Conservation (phyloP, 306 rosid genomes). For the Acmispon strigosus region DNA sequence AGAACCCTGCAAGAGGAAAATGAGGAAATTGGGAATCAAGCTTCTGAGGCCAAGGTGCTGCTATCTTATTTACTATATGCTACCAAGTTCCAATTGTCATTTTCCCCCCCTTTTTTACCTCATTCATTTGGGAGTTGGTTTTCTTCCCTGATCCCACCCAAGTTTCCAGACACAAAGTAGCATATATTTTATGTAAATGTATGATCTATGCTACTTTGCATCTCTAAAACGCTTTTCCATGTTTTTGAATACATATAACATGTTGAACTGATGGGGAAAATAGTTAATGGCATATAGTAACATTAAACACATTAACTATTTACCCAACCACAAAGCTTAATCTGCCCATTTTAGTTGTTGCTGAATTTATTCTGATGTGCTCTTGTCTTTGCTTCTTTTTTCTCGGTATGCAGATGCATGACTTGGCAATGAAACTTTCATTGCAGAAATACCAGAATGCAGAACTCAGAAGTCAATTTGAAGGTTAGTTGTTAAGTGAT, state of each 20-base stretch:
- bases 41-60: conserved; percentile 91
- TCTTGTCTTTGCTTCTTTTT: neutral
- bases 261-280: neutral
- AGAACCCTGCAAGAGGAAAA: conserved; percentile 95
- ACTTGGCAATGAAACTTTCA: conserved; percentile 72
- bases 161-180: neutral
- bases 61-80: neutral
- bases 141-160: neutral
- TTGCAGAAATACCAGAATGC: conserved; percentile 77
- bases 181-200: no score
- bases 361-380: neutral
- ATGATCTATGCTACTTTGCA: neutral
- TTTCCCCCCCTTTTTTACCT: neutral
- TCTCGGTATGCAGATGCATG: conserved; percentile 62
- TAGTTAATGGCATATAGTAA: neutral
- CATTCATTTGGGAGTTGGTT: conserved; percentile 4
- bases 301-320: neutral
- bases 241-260: neutral
- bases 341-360: neutral
- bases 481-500: conserved; percentile 50
- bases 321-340: neutral
- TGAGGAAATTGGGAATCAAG: conserved; percentile 94
- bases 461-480: conserved; percentile 72
- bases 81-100: neutral
- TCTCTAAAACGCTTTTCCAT: neutral